phyloP scores from a whole-genome alignment of 371 early-diverging fungal genomes.

The Fennellomyces sp. region DNA sequence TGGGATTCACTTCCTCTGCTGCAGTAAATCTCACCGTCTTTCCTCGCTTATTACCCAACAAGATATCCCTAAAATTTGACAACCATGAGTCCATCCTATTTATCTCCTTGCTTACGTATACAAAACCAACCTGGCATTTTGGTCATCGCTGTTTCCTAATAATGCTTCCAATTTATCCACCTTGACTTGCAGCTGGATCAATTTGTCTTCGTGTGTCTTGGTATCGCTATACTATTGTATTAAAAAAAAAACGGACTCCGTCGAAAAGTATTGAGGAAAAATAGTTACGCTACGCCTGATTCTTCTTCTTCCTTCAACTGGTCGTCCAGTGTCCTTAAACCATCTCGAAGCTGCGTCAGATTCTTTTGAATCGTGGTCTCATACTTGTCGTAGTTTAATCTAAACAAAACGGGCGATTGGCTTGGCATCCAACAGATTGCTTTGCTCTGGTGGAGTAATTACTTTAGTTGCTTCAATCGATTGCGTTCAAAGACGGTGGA shows the following conservation, averaged over 20 bases:
- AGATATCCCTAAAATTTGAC: constrained; percentile 22
- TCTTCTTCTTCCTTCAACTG: constrained; percentile 67
- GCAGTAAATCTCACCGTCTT: constrained; percentile 49
- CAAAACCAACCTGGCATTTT: constrained; percentile 56
- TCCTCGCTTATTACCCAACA: constrained; percentile 34
- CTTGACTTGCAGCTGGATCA: constrained; percentile 64
- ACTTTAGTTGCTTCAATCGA: constrained; percentile 56
- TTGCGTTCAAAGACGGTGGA: constrained; percentile 65
- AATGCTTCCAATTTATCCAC: constrained; percentile 65
- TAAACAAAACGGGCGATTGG: constrained; percentile 3
- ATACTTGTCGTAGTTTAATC: constrained; percentile 62
- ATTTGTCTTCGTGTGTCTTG: constrained; percentile 58
- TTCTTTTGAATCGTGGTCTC: constrained; percentile 61
- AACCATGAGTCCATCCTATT: too few species aligned
- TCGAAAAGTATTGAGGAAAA: background rate
- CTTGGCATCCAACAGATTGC: background rate
- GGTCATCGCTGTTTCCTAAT: constrained; percentile 54
- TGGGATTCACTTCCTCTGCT: constrained; percentile 41
- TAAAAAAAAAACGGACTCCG: background rate
- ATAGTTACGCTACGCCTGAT: constrained; percentile 51
- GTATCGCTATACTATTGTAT: constrained; percentile 40
- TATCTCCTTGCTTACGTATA: too few species aligned
- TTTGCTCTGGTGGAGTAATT: constrained; percentile 5
- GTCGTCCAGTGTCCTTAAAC: constrained; percentile 58
- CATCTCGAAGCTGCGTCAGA: constrained; percentile 55